phyloP scores from a whole-genome alignment of 2,329 filamentous ascomycete genomes.

The Lojkania enalia region DNA sequence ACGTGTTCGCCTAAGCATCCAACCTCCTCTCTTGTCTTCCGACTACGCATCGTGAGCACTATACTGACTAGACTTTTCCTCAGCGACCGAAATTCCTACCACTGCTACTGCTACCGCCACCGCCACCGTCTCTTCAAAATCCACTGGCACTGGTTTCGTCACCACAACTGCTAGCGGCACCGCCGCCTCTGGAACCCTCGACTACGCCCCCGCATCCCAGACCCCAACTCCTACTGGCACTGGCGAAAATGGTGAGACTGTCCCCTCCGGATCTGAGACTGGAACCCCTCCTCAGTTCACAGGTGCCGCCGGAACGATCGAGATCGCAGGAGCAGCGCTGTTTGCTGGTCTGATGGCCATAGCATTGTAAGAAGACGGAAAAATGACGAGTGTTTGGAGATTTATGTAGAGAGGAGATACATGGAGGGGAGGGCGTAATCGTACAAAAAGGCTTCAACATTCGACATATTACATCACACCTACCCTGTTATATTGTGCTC shows the following conservation, averaged over 20 bases:
- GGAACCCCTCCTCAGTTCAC: conserved; percentile 18
- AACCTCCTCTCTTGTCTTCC: not conserved
- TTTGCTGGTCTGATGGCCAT: conserved; percentile 27
- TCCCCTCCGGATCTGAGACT: conserved; percentile 9
- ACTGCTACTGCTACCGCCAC: conserved; percentile 17
- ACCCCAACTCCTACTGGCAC: conserved; percentile 13
- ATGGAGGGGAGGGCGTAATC: not conserved
- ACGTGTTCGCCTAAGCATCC: conserved; percentile 15
- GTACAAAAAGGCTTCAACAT: too few species aligned
- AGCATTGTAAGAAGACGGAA: conserved; percentile 25
- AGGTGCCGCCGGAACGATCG: conserved; percentile 27
- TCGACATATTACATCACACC: too few species aligned
- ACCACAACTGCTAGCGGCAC: conserved; percentile 9
- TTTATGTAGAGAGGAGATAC: too few species aligned
- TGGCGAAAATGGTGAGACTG: conserved; percentile 2
- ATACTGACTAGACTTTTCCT: not conserved
- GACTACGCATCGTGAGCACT: not conserved
- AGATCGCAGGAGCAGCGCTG: conserved; percentile 28
- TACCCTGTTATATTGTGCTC: too few species aligned
- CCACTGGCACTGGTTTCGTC: not conserved
- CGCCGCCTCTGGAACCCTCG: conserved; percentile 11
- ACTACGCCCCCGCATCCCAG: conserved; percentile 8
- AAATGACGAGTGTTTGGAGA: not conserved
- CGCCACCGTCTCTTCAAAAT: not conserved
- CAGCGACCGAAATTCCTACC: conserved; percentile 20